A percentile compares a stretch with the other conserved stretches of the same genome.
These are phyloP conservation scores for Xylariaceae sp. DNA, from an alignment of 2,329 filamentous ascomycete genomes.

Conservation along the genomic window DNA sequence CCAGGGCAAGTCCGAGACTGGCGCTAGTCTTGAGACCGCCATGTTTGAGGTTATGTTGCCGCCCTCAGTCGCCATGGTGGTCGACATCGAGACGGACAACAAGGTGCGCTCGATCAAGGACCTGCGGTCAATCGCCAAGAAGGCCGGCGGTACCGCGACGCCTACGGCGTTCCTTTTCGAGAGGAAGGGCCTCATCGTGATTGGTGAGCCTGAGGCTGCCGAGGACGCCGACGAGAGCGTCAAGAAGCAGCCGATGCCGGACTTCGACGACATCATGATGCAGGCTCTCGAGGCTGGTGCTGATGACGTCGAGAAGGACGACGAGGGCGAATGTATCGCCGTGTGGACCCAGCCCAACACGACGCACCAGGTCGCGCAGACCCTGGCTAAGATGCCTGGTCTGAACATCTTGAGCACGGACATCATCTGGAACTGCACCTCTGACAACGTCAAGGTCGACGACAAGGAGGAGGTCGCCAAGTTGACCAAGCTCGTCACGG, in stretches of 20 bases:
- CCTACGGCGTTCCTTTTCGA: slow-evolving; percentile 82
- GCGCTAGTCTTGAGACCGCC: slow-evolving; percentile 68
- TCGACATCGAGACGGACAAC: slow-evolving; percentile 82
- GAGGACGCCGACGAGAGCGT: slow-evolving; percentile 21
- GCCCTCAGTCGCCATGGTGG: slow-evolving; percentile 68
- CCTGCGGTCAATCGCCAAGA: slow-evolving; percentile 65
- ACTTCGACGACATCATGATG: slow-evolving; percentile 68
- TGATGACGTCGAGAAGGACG: slow-evolving; percentile 63
- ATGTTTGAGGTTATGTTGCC: slow-evolving; percentile 78
- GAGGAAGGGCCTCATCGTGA: slow-evolving; percentile 67
- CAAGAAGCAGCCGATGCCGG: slow-evolving; percentile 24
- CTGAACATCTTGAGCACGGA: slow-evolving; percentile 68
- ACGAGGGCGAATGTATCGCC: slow-evolving; percentile 59
- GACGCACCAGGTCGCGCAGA: slow-evolving; percentile 59
- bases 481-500: slow-evolving; percentile 55
- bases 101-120: slow-evolving; percentile 69
- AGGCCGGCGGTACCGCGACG: slow-evolving; percentile 61
- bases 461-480: slow-evolving; percentile 49
- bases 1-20: slow-evolving; percentile 72
- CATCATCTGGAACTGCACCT: slow-evolving; percentile 79
- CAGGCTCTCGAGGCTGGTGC: slow-evolving; percentile 80
- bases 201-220: slow-evolving; percentile 46
- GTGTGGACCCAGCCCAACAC: slow-evolving; percentile 64
- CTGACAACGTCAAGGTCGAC: slow-evolving; percentile 63
- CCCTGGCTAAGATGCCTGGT: slow-evolving; percentile 56